Conservation (phyloP, 768 basidiomycete genomes). For the Podaxis sp. region DNA sequence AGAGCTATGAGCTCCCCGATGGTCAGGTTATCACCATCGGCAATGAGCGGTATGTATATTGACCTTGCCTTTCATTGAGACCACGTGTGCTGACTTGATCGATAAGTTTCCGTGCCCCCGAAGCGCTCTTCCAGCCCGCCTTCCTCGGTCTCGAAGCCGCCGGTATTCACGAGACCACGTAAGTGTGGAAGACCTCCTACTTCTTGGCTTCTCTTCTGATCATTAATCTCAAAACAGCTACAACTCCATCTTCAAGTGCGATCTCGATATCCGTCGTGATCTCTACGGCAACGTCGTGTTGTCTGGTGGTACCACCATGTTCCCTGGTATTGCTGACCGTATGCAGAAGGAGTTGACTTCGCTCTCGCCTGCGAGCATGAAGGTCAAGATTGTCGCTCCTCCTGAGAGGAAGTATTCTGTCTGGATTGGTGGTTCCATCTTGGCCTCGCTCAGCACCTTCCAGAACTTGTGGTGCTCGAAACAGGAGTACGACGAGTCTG, state of each 20-base stretch:
- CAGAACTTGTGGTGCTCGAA: constrained; percentile 95
- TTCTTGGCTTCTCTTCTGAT: constrained; percentile 4
- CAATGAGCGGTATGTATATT: constrained; percentile 76
- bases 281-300: constrained; percentile 81
- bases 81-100: constrained; percentile 45
- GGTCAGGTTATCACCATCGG: constrained; percentile 96
- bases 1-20: constrained; percentile 88
- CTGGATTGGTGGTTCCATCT: constrained; percentile 88
- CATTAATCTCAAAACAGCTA: constrained; percentile 30
- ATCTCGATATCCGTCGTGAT: constrained; percentile 81
- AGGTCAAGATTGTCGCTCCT: constrained; percentile 92
- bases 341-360: constrained; percentile 93
- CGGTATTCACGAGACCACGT: constrained; percentile 92
- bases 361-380: constrained; percentile 85
- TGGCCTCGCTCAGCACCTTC: constrained; percentile 91
- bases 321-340: constrained; percentile 93
- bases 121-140: constrained; percentile 91
- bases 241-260: constrained; percentile 86
- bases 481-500: constrained; percentile 88
- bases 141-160: constrained; percentile 86
- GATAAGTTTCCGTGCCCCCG: constrained; percentile 81
- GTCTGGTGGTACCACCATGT: constrained; percentile 92
- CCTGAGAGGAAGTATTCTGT: constrained; percentile 95
- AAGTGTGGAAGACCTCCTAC: constrained; percentile 14
- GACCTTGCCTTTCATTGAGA: constrained; percentile 43